Evolutionary conservation across 192 early-diverging fungal species (phyloP).

Genomic region (Backusella tuberculispora): DNA sequence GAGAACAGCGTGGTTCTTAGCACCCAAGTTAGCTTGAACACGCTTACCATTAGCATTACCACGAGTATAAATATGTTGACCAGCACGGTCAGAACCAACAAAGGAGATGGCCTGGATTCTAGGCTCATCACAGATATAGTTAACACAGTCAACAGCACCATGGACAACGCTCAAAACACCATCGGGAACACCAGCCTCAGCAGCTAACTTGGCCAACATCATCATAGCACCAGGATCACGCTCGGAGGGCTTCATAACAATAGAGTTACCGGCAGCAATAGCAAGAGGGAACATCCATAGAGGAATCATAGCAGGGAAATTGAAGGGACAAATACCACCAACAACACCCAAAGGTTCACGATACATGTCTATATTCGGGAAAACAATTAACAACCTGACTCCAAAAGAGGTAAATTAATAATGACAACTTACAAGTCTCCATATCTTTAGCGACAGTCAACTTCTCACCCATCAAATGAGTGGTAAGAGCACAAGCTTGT

Average conservation of each 20-base stretch:
- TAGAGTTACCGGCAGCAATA: conserved; percentile 91
- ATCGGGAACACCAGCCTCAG: conserved; percentile 86
- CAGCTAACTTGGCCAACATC: conserved; percentile 85
- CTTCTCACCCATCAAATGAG: conserved; percentile 79
- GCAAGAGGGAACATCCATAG: conserved; percentile 98
- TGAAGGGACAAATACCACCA: conserved; percentile 95
- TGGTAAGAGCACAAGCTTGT: conserved; percentile 78
- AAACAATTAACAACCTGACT: neutral
- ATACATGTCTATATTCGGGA: conserved; percentile 59
- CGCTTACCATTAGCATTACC: conserved; percentile 91
- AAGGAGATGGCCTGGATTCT: conserved; percentile 92
- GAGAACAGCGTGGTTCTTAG: conserved; percentile 97
- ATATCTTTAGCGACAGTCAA: conserved; percentile 88
- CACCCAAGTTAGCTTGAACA: conserved; percentile 95
- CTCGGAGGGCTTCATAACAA: conserved; percentile 92
- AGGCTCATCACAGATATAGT: conserved; percentile 87
- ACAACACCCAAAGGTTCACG: conserved; percentile 93
- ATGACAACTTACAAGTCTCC: conserved; percentile 79
- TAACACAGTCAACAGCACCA: conserved; percentile 83
- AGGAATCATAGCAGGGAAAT: conserved; percentile 96
- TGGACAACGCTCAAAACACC: conserved; percentile 95
- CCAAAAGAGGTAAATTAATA: conserved; percentile 13
- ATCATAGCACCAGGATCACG: conserved; percentile 92
- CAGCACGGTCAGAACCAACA: conserved; percentile 88
- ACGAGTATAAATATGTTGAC: conserved; percentile 87